phyloP scores from a whole-genome alignment of 2,329 filamentous ascomycete genomes.

The Cytospora piceicola region DNA sequence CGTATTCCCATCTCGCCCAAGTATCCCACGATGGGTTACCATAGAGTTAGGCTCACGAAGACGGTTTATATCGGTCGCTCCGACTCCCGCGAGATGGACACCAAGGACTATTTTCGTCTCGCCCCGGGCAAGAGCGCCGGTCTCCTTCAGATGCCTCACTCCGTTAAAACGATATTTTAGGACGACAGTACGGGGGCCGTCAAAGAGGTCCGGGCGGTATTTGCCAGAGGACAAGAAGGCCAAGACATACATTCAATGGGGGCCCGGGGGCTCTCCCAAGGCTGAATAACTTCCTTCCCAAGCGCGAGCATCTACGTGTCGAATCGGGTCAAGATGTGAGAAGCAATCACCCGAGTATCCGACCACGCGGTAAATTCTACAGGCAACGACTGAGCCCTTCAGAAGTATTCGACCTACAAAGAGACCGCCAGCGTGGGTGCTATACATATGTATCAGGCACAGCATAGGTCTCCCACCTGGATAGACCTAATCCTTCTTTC shows the following conservation, averaged over 20 bases:
- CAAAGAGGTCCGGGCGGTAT: slow-evolving; percentile 66
- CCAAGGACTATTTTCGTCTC: slow-evolving; percentile 76
- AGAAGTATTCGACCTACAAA: no score
- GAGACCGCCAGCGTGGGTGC: no score
- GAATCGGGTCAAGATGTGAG: no score
- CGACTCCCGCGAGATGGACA: slow-evolving; percentile 76
- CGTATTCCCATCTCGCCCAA: slow-evolving; percentile 82
- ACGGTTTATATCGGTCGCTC: slow-evolving; percentile 83
- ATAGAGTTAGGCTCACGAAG: slow-evolving; percentile 68
- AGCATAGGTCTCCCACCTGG: no score
- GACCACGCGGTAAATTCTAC: no score
- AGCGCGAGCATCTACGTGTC: no score
- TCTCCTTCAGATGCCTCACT: slow-evolving; percentile 70
- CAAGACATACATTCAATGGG: slow-evolving; percentile 92
- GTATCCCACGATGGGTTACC: slow-evolving; percentile 68
- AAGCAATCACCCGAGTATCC: no score
- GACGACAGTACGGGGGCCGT: slow-evolving; percentile 63
- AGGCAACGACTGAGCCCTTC: no score
- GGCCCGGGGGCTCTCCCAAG: slow-evolving; percentile 69
- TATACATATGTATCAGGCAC: no score
- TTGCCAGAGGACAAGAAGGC: slow-evolving; percentile 73
- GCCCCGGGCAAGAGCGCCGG: slow-evolving; percentile 76
- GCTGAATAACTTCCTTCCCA: no score
- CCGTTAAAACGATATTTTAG: slow-evolving; percentile 70
- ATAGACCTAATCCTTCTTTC: no score